Base-by-base conservation (phyloP, 129 eudicot genomes). In the Arctium minus region DNA sequence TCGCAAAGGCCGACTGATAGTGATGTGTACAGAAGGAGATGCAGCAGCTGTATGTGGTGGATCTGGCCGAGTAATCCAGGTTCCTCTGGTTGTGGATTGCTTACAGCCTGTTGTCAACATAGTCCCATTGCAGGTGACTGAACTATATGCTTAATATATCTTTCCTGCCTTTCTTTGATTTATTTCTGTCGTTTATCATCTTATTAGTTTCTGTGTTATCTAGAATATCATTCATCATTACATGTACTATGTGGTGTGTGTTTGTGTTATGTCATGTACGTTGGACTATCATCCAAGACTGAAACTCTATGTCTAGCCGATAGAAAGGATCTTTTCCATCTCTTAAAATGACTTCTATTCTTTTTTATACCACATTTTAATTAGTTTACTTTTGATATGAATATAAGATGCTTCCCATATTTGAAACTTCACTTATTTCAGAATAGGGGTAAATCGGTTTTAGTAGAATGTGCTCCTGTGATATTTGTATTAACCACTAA, bases 91-190 rank as follows among this genome's bases (percentile, higher is more conserved):
- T 50, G 98, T 87, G 80, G 99, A 96, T 77, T 96, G 99, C 81
- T 90, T 96, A 80, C 99, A 96, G 87, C 99, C 99, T 46, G 99
- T 96, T 56, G 92, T 96, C 82, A 96, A 96, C 92, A 91, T 93
- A 30, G 93, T 96, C 69, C 99, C 99, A 18, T 88, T 93, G 83
- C 99, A 95, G 99, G 99, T 95, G 81, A 48, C 67, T 74, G 44
- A 12, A 7, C 56, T 75, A 6, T 3, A 27, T 64, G 9, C 22
- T 37, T 11, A 8, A n/a, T 36, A 36, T 64, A 62, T 37, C 32
- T 70, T 70, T 22, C 27, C 27, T 22, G 27, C 27, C 27, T 22
- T 22, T 8, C 35, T 69, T 10, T 29, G 15, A 29, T 69, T 29
- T 8, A 29, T 69, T 29, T 30, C 10, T 42, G 50, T 50, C 4